Base-by-base conservation (phyloP, 345 rosid genomes). In the Arabis hirsuta region DNA sequence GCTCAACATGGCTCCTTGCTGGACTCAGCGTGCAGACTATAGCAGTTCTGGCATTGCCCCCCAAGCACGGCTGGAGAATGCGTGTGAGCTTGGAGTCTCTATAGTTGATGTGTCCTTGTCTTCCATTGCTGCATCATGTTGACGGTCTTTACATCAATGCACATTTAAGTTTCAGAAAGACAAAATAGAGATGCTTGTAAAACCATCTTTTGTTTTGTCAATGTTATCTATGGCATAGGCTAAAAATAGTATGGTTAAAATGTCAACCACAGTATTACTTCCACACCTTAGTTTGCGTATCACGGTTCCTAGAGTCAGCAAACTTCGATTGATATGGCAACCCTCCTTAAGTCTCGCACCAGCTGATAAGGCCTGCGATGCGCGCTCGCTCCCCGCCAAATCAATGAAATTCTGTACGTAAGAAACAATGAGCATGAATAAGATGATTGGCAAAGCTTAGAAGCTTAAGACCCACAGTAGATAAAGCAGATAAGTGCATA, bases 11-110 rank as follows among this genome's bases (percentile, higher is more conserved):
- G 79, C 95, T 84, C 31, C 96, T 84, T 13, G 98, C 97, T 69
- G 98, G 98, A 77, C 98, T 94, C 81, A 94, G 78, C 61, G 97
- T 94, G 84, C 98, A 94, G 34, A 94, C 84, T 57, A 94, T 88
- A 74, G 96, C 98, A 48, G 96, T 94, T 83, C 96, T 88, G 47
- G 98, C 96, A 84, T 94, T 94, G 44, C 98, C 98, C 45, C 98
- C 97, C 77, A 94, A 80, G 64, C 96, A 92, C 36, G 98, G 96
- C 82, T 94, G 98, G 76, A 94, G 83, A 64, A 94, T 79, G 47
- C 97, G 88, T 14, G 98, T 94, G 81, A 91, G 82, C 83, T 94
- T 94, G 55, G 98, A 94, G 79, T 94, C 98, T 87, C 98, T 81
- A 74, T 85, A 94, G 69, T 94, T 94, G 83, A 94, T 86, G 81